Evolutionary conservation across 2,329 filamentous ascomycete genomes (phyloP).

Genomic region (Chlorencoelia australis): DNA sequence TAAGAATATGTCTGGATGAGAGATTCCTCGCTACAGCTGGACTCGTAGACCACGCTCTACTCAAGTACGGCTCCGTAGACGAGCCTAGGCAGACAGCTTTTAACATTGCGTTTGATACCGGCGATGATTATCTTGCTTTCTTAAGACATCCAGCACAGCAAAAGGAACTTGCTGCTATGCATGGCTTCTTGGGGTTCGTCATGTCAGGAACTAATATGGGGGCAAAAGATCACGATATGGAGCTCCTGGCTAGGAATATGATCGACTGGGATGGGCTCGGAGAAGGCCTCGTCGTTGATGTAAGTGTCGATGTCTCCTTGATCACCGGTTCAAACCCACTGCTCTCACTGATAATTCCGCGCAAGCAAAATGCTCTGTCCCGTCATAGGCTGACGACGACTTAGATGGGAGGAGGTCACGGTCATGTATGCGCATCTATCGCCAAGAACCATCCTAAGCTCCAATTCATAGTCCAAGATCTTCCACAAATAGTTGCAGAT

Average conservation of each 20-base stretch:
- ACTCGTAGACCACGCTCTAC: too few species aligned
- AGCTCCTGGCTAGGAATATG: slow-evolving; percentile 31
- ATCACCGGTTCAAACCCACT: too few species aligned
- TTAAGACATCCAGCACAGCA: slow-evolving; percentile 18
- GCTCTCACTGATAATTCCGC: too few species aligned
- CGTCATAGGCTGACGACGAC: background rate
- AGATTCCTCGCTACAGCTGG: too few species aligned
- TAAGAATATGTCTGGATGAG: too few species aligned
- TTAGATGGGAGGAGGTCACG: slow-evolving; percentile 26
- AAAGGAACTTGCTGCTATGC: background rate
- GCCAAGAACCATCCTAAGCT: slow-evolving; percentile 25
- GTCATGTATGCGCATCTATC: slow-evolving; percentile 24
- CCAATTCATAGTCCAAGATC: slow-evolving; percentile 27
- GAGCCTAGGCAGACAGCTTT: slow-evolving; percentile 16
- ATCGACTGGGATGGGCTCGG: slow-evolving; percentile 30
- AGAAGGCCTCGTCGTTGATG: slow-evolving; percentile 28
- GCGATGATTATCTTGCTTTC: slow-evolving; percentile 25
- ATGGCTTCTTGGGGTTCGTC: slow-evolving; percentile 28
- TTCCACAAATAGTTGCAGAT: slow-evolving; percentile 10
- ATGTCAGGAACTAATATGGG: slow-evolving; percentile 23
- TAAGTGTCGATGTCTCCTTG: background rate
- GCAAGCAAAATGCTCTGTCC: background rate
- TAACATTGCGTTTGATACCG: slow-evolving; percentile 15
- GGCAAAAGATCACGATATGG: slow-evolving; percentile 25
- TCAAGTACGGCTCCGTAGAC: too few species aligned